Percentiles rank a stretch among this genome's conserved stretches.
Conservation (phyloP, 768 basidiomycete genomes). For the Mycena pura region DNA sequence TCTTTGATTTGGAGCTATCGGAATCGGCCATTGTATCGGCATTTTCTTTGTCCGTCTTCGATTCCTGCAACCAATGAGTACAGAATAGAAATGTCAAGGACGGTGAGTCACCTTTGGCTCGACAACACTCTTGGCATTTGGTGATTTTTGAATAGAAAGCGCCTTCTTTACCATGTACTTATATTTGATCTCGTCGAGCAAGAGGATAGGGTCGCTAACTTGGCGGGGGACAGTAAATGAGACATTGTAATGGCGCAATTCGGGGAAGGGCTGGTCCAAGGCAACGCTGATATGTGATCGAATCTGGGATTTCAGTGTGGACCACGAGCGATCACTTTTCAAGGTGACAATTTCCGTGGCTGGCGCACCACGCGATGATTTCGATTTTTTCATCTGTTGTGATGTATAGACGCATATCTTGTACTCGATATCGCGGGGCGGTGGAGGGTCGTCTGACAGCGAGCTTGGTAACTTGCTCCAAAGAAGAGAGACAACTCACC, state of each 20-base stretch:
- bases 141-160: not conserved
- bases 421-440: not conserved
- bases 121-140: not conserved
- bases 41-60: not conserved
- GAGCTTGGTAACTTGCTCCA: too few relatives aligned
- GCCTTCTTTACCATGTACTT: not conserved
- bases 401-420: not conserved
- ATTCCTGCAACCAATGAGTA: not conserved
- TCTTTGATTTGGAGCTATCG: not conserved
- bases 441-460: not conserved
- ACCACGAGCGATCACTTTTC: not conserved
- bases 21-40: not conserved
- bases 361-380: not conserved
- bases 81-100: not conserved
- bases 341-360: not conserved
- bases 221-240: slow-evolving; percentile 3
- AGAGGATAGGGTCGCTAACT: not conserved
- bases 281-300: too few relatives aligned
- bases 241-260: not conserved
- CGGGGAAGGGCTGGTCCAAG: not conserved
- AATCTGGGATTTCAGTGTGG: too few relatives aligned
- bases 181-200: not conserved
- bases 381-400: not conserved
- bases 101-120: not conserved
- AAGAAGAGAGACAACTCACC: too few relatives aligned